Evolutionary conservation across 2,329 filamentous ascomycete genomes (phyloP).

Genomic region (Calonectria henricotiae): DNA sequence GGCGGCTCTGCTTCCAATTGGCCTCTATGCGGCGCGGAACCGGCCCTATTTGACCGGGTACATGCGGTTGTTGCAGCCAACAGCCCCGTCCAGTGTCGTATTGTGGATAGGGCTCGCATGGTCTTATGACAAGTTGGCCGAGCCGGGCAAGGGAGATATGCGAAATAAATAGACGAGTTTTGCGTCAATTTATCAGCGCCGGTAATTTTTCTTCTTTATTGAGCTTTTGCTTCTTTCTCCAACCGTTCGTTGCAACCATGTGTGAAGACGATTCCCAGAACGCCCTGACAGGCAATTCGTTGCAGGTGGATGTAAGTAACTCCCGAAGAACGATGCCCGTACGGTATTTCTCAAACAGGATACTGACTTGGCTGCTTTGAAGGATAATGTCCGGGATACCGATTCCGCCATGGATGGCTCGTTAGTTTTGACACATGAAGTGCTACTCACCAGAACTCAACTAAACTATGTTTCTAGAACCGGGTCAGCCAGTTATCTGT

Average conservation of each 20-base stretch:
- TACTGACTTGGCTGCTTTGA: not conserved
- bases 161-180: constrained; percentile 15
- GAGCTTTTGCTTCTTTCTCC: constrained; percentile 5
- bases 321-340: no score
- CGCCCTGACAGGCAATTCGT: not conserved
- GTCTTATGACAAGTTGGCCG: constrained; percentile 21
- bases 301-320: constrained; percentile 20
- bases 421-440: not conserved
- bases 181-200: constrained; percentile 17
- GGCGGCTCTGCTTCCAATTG: constrained; percentile 15
- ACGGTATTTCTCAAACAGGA: no score
- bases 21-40: constrained; percentile 7
- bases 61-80: constrained; percentile 9
- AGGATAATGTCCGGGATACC: constrained; percentile 19
- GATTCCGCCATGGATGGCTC: constrained; percentile 23
- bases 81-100: not conserved
- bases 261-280: constrained; percentile 23
- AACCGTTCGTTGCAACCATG: constrained; percentile 12
- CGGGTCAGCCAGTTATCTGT: not conserved
- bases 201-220: not conserved
- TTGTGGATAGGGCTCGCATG: not conserved
- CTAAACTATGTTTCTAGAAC: not conserved
- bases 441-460: not conserved
- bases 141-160: not conserved
- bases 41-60: not conserved